Evolutionary conservation across 2,329 filamentous ascomycete genomes (phyloP).

Genomic region (Akanthomyces muscarius): DNA sequence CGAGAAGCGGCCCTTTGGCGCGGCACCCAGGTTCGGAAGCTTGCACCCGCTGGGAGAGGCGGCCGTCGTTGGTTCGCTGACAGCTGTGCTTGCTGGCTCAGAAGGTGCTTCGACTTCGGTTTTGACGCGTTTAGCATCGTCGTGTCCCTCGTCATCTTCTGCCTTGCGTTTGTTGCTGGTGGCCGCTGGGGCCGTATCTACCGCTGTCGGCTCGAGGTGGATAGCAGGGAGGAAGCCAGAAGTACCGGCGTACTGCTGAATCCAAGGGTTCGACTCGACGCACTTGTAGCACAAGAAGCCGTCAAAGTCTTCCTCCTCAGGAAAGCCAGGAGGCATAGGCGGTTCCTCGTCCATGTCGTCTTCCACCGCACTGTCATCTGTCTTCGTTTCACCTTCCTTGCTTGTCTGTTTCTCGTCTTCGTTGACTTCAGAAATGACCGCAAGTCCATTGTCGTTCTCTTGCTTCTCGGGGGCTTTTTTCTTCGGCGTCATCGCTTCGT

Average conservation of each 20-base stretch:
- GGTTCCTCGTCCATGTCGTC: conserved; percentile 51
- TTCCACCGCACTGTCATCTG: conserved; percentile 40
- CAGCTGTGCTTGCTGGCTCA: background rate
- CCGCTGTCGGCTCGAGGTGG: conserved; percentile 36
- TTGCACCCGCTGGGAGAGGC: conserved; percentile 48
- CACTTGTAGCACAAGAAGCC: conserved; percentile 94
- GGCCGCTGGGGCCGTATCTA: background rate
- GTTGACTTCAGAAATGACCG: conserved; percentile 48
- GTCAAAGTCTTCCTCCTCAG: conserved; percentile 83
- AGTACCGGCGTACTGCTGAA: conserved; percentile 80
- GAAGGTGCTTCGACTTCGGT: conserved; percentile 32
- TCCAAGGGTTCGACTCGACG: conserved; percentile 81
- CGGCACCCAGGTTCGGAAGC: conserved; percentile 52
- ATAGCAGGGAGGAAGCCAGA: conserved; percentile 76
- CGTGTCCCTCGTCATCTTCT: conserved; percentile 44
- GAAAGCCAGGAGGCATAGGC: conserved; percentile 80
- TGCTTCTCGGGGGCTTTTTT: conserved; percentile 8
- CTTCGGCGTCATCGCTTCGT: conserved; percentile 46
- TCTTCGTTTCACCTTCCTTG: conserved; percentile 20
- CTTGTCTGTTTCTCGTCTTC: conserved; percentile 27
- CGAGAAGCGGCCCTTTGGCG: conserved; percentile 62
- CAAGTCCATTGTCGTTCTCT: conserved; percentile 30
- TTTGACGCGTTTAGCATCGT: conserved; percentile 50
- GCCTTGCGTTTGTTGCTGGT: conserved; percentile 62
- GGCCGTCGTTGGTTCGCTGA: conserved; percentile 14